Percentiles rank a stretch among this genome's conserved stretches.
Conservation (phyloP, 345 rosid genomes). For the Reutealis trisperma region DNA sequence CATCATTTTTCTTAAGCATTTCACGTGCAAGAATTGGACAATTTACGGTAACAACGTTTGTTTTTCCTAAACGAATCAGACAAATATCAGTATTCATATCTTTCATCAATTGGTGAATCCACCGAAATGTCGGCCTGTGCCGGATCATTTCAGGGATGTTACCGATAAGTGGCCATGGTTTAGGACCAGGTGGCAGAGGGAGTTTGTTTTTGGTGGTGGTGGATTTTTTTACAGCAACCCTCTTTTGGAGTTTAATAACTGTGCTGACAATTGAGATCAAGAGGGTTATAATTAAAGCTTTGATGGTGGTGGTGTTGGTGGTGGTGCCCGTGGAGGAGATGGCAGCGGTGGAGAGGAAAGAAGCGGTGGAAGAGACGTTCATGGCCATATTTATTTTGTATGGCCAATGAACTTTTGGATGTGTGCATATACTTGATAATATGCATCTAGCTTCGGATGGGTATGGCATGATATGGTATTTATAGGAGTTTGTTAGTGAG, state of each 20-base stretch:
- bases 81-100: neutral
- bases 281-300: neutral
- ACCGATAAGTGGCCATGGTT: neutral
- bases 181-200: neutral
- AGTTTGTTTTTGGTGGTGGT: neutral
- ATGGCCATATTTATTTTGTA: neutral
- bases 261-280: neutral
- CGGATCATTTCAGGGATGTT: neutral
- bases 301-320: too few species aligned
- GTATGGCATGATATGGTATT: too few species aligned
- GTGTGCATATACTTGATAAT: neutral
- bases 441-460: neutral
- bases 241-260: neutral
- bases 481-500: too few species aligned
- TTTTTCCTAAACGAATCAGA: neutral
- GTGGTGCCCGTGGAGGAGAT: neutral
- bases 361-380: neutral
- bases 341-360: neutral
- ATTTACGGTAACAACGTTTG: neutral
- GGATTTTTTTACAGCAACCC: neutral
- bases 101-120: neutral
- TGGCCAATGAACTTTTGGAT: neutral
- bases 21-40: neutral
- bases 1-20: neutral
- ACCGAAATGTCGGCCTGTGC: neutral